Conservation (phyloP, 257 asterid species). For the Solanum appendiculatum region DNA sequence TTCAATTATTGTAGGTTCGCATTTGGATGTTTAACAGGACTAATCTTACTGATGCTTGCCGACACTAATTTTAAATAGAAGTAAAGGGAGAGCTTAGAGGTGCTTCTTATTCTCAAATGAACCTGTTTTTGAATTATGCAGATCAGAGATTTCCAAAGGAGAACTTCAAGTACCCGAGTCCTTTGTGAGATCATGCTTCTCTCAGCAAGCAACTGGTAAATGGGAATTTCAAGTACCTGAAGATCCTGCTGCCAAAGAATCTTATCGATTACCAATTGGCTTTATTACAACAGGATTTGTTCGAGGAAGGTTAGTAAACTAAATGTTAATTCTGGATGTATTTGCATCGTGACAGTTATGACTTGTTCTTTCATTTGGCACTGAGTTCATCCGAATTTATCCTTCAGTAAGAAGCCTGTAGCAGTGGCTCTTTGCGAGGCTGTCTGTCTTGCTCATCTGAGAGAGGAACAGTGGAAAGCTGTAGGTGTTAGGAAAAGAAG, state of each 20-base stretch:
- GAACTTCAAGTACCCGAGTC: slow-evolving; percentile 53
- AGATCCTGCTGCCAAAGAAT: slow-evolving; percentile 22
- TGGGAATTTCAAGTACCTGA: slow-evolving; percentile 61
- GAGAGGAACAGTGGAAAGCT: slow-evolving; percentile 68
- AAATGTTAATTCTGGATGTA: neutral
- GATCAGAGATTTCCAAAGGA: slow-evolving; percentile 29
- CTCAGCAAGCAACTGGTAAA: slow-evolving; percentile 40
- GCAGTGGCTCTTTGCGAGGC: slow-evolving; percentile 77
- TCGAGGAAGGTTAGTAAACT: slow-evolving; percentile 65
- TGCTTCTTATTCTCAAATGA: neutral
- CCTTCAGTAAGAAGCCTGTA: slow-evolving; percentile 59
- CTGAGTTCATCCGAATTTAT: neutral
- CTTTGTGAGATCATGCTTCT: slow-evolving; percentile 36
- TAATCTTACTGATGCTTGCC: neutral
- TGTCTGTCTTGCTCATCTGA: slow-evolving; percentile 44
- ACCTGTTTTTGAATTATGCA: slow-evolving; percentile 20
- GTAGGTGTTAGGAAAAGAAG: slow-evolving; percentile 36
- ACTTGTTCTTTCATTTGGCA: neutral
- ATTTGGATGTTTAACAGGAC: neutral
- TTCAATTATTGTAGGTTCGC: neutral
- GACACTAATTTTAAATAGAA: neutral
- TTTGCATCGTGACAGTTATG: neutral
- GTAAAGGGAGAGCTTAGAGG: neutral
- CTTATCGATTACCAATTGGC: slow-evolving; percentile 66
- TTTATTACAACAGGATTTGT: slow-evolving; percentile 79